These are phyloP conservation scores for Trichoderma endophyticum DNA, from an alignment of 2,329 filamentous ascomycete genomes.

Conservation along the genomic window DNA sequence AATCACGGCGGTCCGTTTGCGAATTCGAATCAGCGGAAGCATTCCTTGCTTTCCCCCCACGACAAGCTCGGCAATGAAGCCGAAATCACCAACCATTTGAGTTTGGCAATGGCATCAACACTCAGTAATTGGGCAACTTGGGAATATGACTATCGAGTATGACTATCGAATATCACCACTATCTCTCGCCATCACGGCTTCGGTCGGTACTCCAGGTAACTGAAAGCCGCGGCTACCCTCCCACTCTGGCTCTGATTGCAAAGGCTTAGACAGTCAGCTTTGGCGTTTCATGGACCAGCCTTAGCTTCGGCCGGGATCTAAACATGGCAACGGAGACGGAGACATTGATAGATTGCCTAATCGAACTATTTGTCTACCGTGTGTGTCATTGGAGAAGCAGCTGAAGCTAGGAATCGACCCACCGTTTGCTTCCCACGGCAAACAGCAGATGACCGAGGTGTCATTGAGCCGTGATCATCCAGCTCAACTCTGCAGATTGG, in stretches of 20 bases:
- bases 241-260: not conserved
- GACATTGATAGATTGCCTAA: not conserved
- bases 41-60: not conserved
- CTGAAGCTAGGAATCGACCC: not conserved
- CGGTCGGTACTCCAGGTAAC: not conserved
- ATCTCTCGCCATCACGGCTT: not conserved
- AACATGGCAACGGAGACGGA: not conserved
- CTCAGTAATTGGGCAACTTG: not conserved
- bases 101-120: not conserved
- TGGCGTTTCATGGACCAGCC: not conserved
- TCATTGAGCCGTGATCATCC: not conserved
- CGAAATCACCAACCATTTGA: not conserved
- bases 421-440: not conserved
- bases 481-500: not conserved
- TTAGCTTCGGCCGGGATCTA: not conserved
- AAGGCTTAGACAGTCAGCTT: not conserved
- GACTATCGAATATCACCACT: not conserved
- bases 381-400: not conserved
- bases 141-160: not conserved
- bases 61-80: not conserved
- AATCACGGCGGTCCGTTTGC: not conserved
- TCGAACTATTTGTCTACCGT: not conserved
- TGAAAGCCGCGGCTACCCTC: conserved; percentile 1
- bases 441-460: not conserved
- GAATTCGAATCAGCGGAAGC: not conserved